Base-by-base conservation (phyloP, 495 filamentous ascomycete genomes). In the Ramalina peruviana region DNA sequence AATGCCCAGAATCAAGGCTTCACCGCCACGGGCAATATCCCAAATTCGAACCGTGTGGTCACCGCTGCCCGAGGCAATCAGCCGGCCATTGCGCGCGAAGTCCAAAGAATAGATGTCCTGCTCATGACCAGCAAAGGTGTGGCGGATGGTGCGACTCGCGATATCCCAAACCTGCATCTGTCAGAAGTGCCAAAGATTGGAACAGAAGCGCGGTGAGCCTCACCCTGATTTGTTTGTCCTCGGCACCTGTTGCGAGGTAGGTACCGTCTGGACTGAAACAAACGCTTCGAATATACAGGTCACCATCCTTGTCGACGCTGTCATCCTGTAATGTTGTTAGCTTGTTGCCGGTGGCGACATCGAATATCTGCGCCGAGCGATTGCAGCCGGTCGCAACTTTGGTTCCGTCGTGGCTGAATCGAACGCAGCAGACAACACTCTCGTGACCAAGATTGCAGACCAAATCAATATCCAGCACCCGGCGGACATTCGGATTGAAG, bases 101-200 rank as follows among this genome's bases (percentile, higher is more conserved):
- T 94, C 87, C 10, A 94, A 72, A n/a, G 85, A 90, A 63, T 94
- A 93, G 53, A 94, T 94, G 52, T 93, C 87, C 62, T 94, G 87
- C 64, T 94, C 87, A 62, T 94, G 87, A 19, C 87, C 87, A 27
- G 73, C 66, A 66, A 94, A 92, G 4, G 83, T 86, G 53, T 86
- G 80, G 51, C 82, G 82, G 61, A 94, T 94, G 7, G 74, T 78
- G 45, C 82, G 75, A 23, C 67, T 69, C 43, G 71, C 71, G 55
- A 94, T 93, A 65, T 94, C 87, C 87, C 87, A 94, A 49, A 94
- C 86, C 85, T 90, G 53, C 37, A 30, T 49, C 49, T 50, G 50
- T 54, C 25, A 39, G 49, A 51, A 49, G 38, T 44, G 36, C 11
- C 0, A 47, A 25, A 36, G 20, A 13, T 17, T 48, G n/a, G 36